Conservation (phyloP, 2,329 filamentous ascomycete species). For the Penicillium sp. region DNA sequence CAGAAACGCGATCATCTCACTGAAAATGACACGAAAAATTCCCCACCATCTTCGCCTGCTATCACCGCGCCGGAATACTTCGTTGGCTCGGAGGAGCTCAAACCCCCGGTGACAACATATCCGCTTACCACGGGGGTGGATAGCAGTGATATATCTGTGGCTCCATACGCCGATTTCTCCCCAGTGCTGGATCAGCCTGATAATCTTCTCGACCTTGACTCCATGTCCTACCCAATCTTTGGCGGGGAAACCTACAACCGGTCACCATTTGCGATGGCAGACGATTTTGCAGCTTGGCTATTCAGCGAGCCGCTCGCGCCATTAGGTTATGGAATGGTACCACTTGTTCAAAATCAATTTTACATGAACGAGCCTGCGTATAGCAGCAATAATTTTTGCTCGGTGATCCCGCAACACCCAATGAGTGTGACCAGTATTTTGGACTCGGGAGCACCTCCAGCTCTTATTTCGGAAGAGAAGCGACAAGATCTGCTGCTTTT, state of each 20-base stretch:
- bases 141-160: conserved; percentile 15
- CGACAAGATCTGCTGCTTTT: conserved; percentile 78
- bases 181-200: conserved; percentile 18
- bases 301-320: conserved; percentile 68
- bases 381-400: conserved; percentile 47
- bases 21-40: conserved; percentile 21
- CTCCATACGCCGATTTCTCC: conserved; percentile 20
- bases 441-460: conserved; percentile 75
- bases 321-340: conserved; percentile 50
- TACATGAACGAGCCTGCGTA: conserved; percentile 52
- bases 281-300: conserved; percentile 82
- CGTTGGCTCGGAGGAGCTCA: conserved; percentile 15
- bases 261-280: conserved; percentile 82
- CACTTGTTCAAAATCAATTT: conserved; percentile 50
- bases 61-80: conserved; percentile 23
- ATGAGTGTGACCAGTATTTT: conserved; percentile 88
- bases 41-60: conserved; percentile 24
- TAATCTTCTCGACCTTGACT: conserved; percentile 32
- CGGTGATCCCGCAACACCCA: conserved; percentile 64
- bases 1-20: conserved; percentile 50
- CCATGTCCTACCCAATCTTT: conserved; percentile 71
- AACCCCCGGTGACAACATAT: conserved; percentile 20
- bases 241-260: conserved; percentile 79
- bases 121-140: conserved; percentile 23
- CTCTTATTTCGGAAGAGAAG: conserved; percentile 81